phyloP scores from a whole-genome alignment of 2,329 filamentous ascomycete species.

The Xylaria hypoxylon region DNA sequence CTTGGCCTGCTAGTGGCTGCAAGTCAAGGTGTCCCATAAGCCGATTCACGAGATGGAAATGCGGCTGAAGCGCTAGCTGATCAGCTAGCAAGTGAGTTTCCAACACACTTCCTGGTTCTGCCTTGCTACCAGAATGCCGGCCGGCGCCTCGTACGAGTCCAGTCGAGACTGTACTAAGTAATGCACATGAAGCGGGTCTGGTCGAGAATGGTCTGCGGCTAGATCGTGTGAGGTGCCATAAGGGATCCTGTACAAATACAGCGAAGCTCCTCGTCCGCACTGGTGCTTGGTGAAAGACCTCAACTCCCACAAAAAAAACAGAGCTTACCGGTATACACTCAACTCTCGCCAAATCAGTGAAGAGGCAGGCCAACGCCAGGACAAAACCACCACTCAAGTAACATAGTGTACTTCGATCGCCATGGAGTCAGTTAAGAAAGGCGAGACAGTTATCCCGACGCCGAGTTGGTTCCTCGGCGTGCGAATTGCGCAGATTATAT shows the following conservation, averaged over 20 bases:
- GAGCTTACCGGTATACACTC: not conserved
- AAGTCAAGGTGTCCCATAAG: not conserved
- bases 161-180: too few relatives aligned
- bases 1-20: constrained; percentile 4
- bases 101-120: not conserved
- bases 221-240: not conserved
- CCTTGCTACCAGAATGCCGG: not conserved
- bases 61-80: constrained; percentile 38
- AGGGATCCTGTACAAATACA: constrained; percentile 27
- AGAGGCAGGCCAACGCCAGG: not conserved
- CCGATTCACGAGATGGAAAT: constrained; percentile 24
- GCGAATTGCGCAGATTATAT: constrained; percentile 56
- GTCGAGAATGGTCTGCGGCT: constrained; percentile 13
- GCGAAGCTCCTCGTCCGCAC: constrained; percentile 4
- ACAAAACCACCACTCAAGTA: not conserved
- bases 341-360: not conserved
- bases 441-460: constrained; percentile 53
- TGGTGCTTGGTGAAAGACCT: not conserved
- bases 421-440: constrained; percentile 45
- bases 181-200: constrained; percentile 19
- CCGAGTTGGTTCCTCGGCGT: constrained; percentile 59
- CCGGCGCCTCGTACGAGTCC: not conserved
- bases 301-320: not conserved
- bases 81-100: constrained; percentile 29
- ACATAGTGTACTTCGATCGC: constrained; percentile 2